Evolutionary conservation across 2,329 filamentous ascomycete species (phyloP), one percentile per base, ranked within the genome.

Genomic region (Aureobasidium mangrovei): DNA sequence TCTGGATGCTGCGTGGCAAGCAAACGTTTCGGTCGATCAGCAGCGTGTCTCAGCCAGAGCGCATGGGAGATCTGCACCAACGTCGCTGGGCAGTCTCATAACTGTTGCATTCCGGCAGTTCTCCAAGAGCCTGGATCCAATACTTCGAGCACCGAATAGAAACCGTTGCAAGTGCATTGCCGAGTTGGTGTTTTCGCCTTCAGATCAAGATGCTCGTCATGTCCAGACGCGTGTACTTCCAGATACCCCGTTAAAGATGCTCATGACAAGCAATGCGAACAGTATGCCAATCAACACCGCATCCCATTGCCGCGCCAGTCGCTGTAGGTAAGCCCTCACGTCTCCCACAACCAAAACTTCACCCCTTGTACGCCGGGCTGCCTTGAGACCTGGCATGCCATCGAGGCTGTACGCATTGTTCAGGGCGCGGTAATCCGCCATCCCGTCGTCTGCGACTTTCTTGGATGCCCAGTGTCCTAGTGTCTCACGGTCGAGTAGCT

Each of bases 401-500:
- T 85, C 82, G 42, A 85, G 70, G 64, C 78, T 82, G 44, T 63
- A 59, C 2, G 70, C 61, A 61, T 86, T 86, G 60, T 75, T 77
- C 58, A 72, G 64, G 26, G 70, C 71, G 62, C 81, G 81, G 61
- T 84, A 86, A n/a, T 70, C 68, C 7, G 70, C 67, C 59, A 83
- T 64, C 36, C 72, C 69, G 52, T 77, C 76, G 56, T 72, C 73
- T 44, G 77, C 72, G 2, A 76, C 70, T 61, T 70, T 73, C 59
- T 76, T 77, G 36, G 64, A 62, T 1, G 74, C 72, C 73, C 74
- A 82, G 52, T 73, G 68, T 26, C 77, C 75, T 56, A 85, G 65
- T 0, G 78, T 83, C 10, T 77, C 73, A 3, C 83, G 75, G 57
- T 80, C 76, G 56, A 76, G 70, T 33, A 62, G 54, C 18, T 18